Percentiles rank a stretch among this genome's conserved stretches.
Evolutionary conservation across 495 filamentous ascomycete species (phyloP).

Genomic region (Tirmania nivea): DNA sequence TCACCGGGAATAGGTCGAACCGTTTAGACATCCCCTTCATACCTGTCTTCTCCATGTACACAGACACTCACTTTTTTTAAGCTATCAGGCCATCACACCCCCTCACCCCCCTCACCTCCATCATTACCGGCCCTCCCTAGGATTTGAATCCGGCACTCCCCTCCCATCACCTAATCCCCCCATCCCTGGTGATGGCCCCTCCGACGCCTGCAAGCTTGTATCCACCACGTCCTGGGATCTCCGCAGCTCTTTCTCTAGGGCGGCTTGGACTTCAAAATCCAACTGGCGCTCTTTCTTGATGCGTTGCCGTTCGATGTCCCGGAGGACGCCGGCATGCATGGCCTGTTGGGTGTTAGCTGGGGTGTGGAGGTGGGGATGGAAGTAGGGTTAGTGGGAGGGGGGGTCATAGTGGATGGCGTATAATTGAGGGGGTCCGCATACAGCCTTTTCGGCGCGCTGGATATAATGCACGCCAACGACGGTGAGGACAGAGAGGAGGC

Average conservation of each 20-base stretch:
- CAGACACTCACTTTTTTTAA: no score
- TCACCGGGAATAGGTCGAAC: no score
- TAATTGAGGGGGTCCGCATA: constrained; percentile 23
- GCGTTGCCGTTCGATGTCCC: constrained; percentile 84
- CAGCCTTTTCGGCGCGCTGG: constrained; percentile 69
- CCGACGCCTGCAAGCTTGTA: no score
- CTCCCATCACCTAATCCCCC: no score
- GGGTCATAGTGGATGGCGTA: constrained; percentile 1
- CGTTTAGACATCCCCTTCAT: no score
- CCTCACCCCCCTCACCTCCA: no score
- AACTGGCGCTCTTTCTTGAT: constrained; percentile 69
- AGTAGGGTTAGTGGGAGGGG: not conserved
- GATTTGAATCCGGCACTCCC: no score
- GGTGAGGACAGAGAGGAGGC: constrained; percentile 50
- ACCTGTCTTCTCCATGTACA: no score
- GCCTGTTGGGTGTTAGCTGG: constrained; percentile 30
- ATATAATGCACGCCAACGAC: constrained; percentile 73
- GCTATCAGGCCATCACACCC: no score
- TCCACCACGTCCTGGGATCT: not conserved
- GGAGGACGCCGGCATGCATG: constrained; percentile 88
- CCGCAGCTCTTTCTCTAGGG: constrained; percentile 53
- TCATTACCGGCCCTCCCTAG: no score
- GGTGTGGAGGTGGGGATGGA: no score
- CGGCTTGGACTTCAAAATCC: constrained; percentile 81
- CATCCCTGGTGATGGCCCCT: no score